These are phyloP conservation scores for Aureobasidium sp. DNA, from an alignment of 2,329 filamentous ascomycete species.

Conservation along the genomic window DNA sequence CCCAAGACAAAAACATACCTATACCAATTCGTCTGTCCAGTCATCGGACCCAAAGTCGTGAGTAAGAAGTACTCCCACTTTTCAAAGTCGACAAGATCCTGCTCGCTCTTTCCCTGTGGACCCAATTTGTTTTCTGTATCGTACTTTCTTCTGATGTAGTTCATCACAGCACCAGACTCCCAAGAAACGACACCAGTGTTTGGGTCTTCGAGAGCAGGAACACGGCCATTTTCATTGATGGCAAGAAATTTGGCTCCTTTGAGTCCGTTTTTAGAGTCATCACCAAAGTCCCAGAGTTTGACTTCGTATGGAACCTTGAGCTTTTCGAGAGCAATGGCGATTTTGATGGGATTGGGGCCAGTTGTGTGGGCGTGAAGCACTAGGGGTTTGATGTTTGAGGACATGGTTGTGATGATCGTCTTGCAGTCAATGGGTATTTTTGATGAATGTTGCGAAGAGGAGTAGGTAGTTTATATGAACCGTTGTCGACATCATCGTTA, in stretches of 20 bases:
- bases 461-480: neutral
- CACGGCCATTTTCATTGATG: slow-evolving; percentile 38
- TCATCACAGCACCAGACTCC: slow-evolving; percentile 44
- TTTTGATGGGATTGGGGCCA: slow-evolving; percentile 38
- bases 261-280: slow-evolving; percentile 29
- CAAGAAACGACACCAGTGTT: slow-evolving; percentile 40
- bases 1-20: neutral
- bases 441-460: neutral
- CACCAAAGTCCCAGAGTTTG: slow-evolving; percentile 36
- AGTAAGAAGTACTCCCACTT: slow-evolving; percentile 40
- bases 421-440: neutral
- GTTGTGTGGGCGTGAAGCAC: slow-evolving; percentile 34
- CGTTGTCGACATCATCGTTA: neutral
- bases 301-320: slow-evolving; percentile 35
- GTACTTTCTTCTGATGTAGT: slow-evolving; percentile 39
- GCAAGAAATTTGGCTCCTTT: slow-evolving; percentile 32
- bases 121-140: slow-evolving; percentile 34
- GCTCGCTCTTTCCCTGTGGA: slow-evolving; percentile 28
- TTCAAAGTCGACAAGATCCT: slow-evolving; percentile 37
- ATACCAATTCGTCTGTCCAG: slow-evolving; percentile 25
- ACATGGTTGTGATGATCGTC: slow-evolving; percentile 14
- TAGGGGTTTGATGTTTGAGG: slow-evolving; percentile 28
- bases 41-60: slow-evolving; percentile 36
- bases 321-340: slow-evolving; percentile 35
- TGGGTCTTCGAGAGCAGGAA: slow-evolving; percentile 38